Percentiles rank a stretch among this genome's conserved stretches.
Evolutionary conservation across 495 filamentous ascomycete genomes (phyloP).

Genomic region (Hypoxylon fragiforme): DNA sequence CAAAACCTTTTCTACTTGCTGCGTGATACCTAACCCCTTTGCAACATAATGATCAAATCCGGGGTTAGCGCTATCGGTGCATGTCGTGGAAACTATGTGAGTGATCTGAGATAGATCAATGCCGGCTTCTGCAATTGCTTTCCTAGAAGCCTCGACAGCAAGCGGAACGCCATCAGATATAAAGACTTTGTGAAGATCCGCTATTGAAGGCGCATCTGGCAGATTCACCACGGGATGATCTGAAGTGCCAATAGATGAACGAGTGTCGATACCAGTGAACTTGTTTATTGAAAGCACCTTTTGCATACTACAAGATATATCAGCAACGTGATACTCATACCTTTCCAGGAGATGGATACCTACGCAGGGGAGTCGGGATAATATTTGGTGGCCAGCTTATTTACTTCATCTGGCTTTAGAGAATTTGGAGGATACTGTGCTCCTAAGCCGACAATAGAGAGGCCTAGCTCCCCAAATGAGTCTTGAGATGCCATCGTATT

Average conservation of each 20-base stretch:
- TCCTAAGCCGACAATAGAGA: constrained; percentile 55
- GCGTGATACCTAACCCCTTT: constrained; percentile 54
- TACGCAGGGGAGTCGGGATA: constrained; percentile 57
- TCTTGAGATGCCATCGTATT: constrained; percentile 27
- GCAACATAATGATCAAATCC: constrained; percentile 68
- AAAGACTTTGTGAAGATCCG: constrained; percentile 57
- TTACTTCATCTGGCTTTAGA: constrained; percentile 45
- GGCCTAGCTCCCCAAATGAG: constrained; percentile 46
- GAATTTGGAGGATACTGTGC: constrained; percentile 54
- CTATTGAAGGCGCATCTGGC: constrained; percentile 56
- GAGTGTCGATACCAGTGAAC: constrained; percentile 64
- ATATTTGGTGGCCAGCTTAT: constrained; percentile 49
- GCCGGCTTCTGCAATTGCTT: constrained; percentile 60
- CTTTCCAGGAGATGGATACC: constrained; percentile 10
- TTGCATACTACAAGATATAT: constrained; percentile 48
- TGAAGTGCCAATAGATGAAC: constrained; percentile 60
- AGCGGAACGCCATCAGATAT: constrained; percentile 61
- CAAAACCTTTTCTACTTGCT: constrained; percentile 58
- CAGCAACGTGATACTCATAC: not conserved
- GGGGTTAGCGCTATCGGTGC: constrained; percentile 69
- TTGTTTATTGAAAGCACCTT: constrained; percentile 65
- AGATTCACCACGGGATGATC: constrained; percentile 61
- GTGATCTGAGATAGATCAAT: constrained; percentile 57
- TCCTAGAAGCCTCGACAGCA: constrained; percentile 58
- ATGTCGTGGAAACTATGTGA: constrained; percentile 67